Evolutionary conservation across 2,329 filamentous ascomycete species (phyloP).

Genomic region (Domatiomyces globalis): DNA sequence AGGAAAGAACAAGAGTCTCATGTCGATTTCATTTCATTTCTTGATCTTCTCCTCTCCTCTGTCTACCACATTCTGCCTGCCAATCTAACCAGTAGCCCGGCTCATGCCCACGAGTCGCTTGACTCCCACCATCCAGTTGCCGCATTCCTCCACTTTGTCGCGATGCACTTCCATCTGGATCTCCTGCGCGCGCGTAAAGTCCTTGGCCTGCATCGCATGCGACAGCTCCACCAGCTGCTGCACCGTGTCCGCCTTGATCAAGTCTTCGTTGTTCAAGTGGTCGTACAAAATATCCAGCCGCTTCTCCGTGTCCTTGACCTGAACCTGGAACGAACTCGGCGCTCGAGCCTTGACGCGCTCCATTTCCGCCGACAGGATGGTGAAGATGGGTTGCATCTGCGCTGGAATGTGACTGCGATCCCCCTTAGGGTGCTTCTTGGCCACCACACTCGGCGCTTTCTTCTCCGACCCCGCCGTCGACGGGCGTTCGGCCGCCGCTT

Average conservation of each 20-base stretch:
- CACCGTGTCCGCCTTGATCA: conserved; percentile 61
- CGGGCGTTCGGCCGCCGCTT: conserved; percentile 27
- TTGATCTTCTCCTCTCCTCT: background rate
- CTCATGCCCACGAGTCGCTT: conserved; percentile 70
- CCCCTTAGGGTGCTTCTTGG: conserved; percentile 55
- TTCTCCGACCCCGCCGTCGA: conserved; percentile 37
- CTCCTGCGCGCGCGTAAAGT: conserved; percentile 53
- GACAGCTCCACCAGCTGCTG: conserved; percentile 38
- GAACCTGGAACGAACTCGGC: conserved; percentile 69
- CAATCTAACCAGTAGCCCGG: conserved; percentile 48
- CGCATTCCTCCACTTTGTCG: conserved; percentile 66
- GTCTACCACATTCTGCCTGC: background rate
- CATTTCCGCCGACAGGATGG: conserved; percentile 71
- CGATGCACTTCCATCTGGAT: conserved; percentile 63
- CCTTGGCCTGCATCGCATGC: conserved; percentile 50
- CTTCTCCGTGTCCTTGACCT: conserved; percentile 90
- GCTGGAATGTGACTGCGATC: conserved; percentile 81
- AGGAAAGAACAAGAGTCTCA: background rate
- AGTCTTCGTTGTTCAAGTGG: conserved; percentile 88
- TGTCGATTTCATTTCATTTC: background rate
- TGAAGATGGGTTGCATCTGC: conserved; percentile 61
- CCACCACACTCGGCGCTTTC: conserved; percentile 35
- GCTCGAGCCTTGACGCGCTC: conserved; percentile 75
- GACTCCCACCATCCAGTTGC: conserved; percentile 75
- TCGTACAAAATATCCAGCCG: conserved; percentile 88